Evolutionary conservation across 1,139 yeast species (phyloP), one percentile per base, ranked within the genome.

Genomic region (Nakaseomyces bracarensis): DNA sequence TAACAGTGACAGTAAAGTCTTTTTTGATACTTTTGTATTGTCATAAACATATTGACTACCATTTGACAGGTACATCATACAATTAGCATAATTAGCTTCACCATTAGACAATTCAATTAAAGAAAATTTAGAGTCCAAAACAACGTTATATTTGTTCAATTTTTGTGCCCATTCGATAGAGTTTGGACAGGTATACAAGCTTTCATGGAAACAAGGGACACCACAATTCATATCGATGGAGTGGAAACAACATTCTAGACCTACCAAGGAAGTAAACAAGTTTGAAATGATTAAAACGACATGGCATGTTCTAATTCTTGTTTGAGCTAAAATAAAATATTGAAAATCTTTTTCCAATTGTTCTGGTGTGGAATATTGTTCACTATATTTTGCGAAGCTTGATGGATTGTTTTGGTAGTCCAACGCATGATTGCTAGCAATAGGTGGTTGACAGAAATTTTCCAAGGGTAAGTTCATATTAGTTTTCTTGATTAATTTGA

Each of bases 231-330:
- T 66, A 47, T 79, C 79, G 23, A 72, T 68, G n/a, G 77, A 72
- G 43, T 71, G 72, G 49, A 77, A 58, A 49, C 76, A 64, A 53
- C 79, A 72, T 9, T 75, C 74, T 11, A 76, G 65, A n/a, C 82
- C 89, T 49, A 78, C 74, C 47, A 82, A 69, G 2, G 84, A 72
- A 0, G 87, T 76, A 56, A 85, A 72, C 48, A 85, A 65, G 27
- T 82, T 79, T 43, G 86, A 80, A 15, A 87, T 69, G 55, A 82
- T 70, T 53, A 85, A 79, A 41, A 87, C 77, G 3, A 82, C 81
- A 54, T 84, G 93, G 54, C 89, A 74, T 0, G 96, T 85, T 55
- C 96, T 72, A 43, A 87, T 84, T 52, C 96, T 72, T 31, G 91
- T 78, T 64, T 89, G 96, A 0, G 87, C 83, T 57, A 74, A 67